These are phyloP conservation scores for Diphasiastrum complanatum DNA, from an alignment of 83 land plant genomes.

Conservation along the genomic window DNA sequence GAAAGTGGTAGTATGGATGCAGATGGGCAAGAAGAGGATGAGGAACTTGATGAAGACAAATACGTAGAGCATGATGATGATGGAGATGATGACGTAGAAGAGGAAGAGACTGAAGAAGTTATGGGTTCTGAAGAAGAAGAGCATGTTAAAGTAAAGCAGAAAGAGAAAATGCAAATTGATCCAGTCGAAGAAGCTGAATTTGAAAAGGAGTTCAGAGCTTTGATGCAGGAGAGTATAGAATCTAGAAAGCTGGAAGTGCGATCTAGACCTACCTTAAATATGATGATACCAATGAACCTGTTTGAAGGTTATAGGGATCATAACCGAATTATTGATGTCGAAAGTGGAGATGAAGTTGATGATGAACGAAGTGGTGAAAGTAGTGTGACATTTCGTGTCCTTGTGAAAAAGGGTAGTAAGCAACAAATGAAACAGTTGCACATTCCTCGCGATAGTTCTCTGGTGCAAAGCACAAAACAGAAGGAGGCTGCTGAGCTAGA, in stretches of 20 bases:
- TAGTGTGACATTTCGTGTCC: constrained; percentile 68
- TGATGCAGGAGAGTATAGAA: constrained; percentile 94
- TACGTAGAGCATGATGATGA: constrained; percentile 61
- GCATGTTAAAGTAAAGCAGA: constrained; percentile 67
- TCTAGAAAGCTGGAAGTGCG: constrained; percentile 75
- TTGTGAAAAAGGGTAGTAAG: constrained; percentile 86
- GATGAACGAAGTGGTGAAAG: constrained; percentile 63
- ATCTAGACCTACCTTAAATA: constrained; percentile 66
- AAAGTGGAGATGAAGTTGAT: constrained; percentile 77
- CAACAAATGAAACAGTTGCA: constrained; percentile 88
- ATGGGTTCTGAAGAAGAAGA: constrained; percentile 86
- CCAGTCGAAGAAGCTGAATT: constrained; percentile 84
- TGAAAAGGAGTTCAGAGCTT: constrained; percentile 75
- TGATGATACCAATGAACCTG: constrained; percentile 89
- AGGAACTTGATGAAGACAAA: constrained; percentile 57
- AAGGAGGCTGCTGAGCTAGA: constrained; percentile 97
- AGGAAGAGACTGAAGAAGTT: constrained; percentile 52
- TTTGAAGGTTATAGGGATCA: constrained; percentile 75
- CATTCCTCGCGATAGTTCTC: constrained; percentile 79
- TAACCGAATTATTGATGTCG: constrained; percentile 44
- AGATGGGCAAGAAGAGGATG: constrained; percentile 78
- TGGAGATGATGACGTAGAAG: constrained; percentile 55
- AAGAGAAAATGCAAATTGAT: constrained; percentile 57
- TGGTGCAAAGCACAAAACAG: constrained; percentile 93
- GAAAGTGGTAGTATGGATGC: constrained; percentile 73